phyloP scores from a whole-genome alignment of 441 rosid genomes.

The Gossypium trilobum region DNA sequence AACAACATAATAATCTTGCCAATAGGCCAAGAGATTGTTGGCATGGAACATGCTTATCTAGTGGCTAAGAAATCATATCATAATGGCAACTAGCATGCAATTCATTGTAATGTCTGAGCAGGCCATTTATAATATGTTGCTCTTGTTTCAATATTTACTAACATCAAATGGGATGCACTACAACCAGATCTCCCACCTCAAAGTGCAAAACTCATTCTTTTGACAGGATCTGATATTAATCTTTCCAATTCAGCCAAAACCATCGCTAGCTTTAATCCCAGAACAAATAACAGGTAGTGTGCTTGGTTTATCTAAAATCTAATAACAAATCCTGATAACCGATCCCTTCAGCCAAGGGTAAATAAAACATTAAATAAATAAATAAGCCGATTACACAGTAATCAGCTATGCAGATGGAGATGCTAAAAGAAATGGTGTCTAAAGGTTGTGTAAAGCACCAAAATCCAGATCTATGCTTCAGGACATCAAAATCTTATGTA shows the following conservation, averaged over 20 bases:
- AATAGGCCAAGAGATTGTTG: too few species aligned
- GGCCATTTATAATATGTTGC: background rate
- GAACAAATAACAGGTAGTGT: background rate
- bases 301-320: background rate
- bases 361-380: background rate
- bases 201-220: slow-evolving; percentile 1
- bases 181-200: background rate
- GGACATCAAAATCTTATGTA: background rate
- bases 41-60: background rate
- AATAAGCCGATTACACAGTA: background rate
- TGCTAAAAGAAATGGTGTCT: background rate
- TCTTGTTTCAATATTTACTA: background rate
- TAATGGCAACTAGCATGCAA: background rate
- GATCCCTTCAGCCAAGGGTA: background rate
- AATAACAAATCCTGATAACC: background rate
- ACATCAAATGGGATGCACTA: background rate
- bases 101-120: background rate
- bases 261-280: background rate
- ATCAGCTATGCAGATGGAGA: background rate
- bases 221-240: slow-evolving; percentile 4
- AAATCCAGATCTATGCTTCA: background rate
- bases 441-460: background rate
- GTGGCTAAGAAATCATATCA: background rate
- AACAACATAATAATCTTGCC: too few species aligned
- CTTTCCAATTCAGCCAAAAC: background rate